Evolutionary conservation across 2,329 filamentous ascomycete species (phyloP), one percentile per base, ranked within the genome.

Genomic region (Penicillium psychrosexuale): DNA sequence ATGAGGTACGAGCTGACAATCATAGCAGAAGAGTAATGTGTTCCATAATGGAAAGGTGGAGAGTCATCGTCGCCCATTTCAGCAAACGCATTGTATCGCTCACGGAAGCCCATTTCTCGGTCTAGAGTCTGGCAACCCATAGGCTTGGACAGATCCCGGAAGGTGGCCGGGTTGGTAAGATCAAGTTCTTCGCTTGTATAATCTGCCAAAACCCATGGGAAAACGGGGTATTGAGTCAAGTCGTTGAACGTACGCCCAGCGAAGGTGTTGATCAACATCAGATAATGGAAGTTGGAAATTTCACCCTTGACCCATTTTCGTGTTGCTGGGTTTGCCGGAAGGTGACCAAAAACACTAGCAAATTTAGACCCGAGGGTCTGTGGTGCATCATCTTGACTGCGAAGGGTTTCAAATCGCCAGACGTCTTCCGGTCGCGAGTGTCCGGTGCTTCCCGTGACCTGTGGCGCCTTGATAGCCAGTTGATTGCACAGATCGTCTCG

Each of bases 21-120:
- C 94, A 97, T 99, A 8, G 94, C 94, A 2, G 94, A 97, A 1
- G 94, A 97, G 72, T 99, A 99, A 71, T 99, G 95, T 0, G 95
- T 99, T 17, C 94, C 94, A 64, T 97, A 99, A 70, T 99, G 94
- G 70, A 97, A 99, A 0, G 94, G 89, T 0, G 89, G 87, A 43
- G 82, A 80, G 53, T 80, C 81, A 39, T 79, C 76, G 61, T 96
- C 92, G 8, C 88, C 90, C 80, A 99, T 96, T 69, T 97, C 94
- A 0, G 87, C 87, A 70, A 99, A 87, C 15, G 90, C 89, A 62
- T 87, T 85, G 71, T 96, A 97, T 30, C 91, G 85, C 65, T 95
- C 89, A 48, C 85, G 82, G 66, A 94, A 96, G 7, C 91, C 90
- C 0, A 84, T 79, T 61, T 95, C 89, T 60, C 93, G 84, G 52